Evolutionary conservation across 2,329 filamentous ascomycete species (phyloP).

Genomic region (Fusarium sp.): DNA sequence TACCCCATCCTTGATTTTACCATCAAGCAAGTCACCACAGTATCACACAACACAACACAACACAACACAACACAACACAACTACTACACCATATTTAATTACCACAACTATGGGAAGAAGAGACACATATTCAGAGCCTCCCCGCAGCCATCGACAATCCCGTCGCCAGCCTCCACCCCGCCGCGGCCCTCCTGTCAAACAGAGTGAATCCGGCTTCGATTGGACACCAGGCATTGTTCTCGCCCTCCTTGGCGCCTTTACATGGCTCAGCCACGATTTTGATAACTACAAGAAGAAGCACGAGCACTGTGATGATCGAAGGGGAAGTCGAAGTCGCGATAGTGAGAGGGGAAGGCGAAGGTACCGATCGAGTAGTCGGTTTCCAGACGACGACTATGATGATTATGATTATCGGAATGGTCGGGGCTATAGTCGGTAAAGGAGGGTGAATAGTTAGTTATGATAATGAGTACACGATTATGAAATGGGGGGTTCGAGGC

Average conservation of each 20-base stretch:
- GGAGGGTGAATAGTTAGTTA: background rate
- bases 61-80: too few species aligned
- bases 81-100: background rate
- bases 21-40: background rate
- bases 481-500: background rate
- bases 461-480: slow-evolving; percentile 4
- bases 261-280: slow-evolving; percentile 54
- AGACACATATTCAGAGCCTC: slow-evolving; percentile 27
- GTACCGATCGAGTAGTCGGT: slow-evolving; percentile 17
- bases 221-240: slow-evolving; percentile 55
- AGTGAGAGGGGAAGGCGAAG: slow-evolving; percentile 25
- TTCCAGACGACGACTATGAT: slow-evolving; percentile 12
- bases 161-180: slow-evolving; percentile 9
- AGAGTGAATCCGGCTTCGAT: slow-evolving; percentile 51
- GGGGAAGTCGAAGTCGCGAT: slow-evolving; percentile 6
- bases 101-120: slow-evolving; percentile 31
- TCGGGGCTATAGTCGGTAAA: slow-evolving; percentile 25
- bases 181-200: slow-evolving; percentile 45
- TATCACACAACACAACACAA: background rate
- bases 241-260: slow-evolving; percentile 49
- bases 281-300: slow-evolving; percentile 25
- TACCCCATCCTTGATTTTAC: background rate
- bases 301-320: background rate
- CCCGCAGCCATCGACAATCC: slow-evolving; percentile 10
- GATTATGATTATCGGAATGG: slow-evolving; percentile 16